Evolutionary conservation across 2,329 filamentous ascomycete genomes (phyloP).

Genomic region (Aspergillus eucalypticola): DNA sequence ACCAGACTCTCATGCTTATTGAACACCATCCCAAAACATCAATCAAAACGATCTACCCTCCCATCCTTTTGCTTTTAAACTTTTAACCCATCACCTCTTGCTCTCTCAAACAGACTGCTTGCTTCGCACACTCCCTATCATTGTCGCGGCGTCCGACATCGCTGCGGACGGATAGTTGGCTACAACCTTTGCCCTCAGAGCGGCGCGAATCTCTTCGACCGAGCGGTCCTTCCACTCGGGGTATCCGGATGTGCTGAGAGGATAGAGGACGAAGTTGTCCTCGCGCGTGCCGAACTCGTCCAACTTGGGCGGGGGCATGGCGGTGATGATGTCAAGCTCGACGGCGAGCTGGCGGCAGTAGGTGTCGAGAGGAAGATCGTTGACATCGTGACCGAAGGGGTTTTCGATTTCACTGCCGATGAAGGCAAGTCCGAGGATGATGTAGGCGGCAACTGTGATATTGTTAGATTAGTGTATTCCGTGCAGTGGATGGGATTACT

Average conservation of each 20-base stretch:
- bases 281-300: conserved; percentile 49
- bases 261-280: conserved; percentile 41
- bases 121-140: conserved; percentile 21
- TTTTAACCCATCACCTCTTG: neutral
- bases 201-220: conserved; percentile 49
- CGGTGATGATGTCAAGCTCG: conserved; percentile 73
- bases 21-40: conserved; percentile 8
- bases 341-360: conserved; percentile 74
- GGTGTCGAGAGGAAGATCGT: conserved; percentile 73
- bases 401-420: conserved; percentile 85
- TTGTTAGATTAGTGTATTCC: conserved; percentile 11
- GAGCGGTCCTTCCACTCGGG: conserved; percentile 52
- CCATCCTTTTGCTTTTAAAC: neutral
- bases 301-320: conserved; percentile 54
- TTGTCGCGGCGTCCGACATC: conserved; percentile 26
- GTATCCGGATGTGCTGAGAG: conserved; percentile 48
- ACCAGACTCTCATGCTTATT: conserved; percentile 30
- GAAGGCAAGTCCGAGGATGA: conserved; percentile 73
- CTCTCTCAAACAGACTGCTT: conserved; percentile 24
- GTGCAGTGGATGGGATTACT: conserved; percentile 2
- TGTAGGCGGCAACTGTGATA: conserved; percentile 64
- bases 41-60: conserved; percentile 11
- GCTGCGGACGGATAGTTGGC: conserved; percentile 20
- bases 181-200: conserved; percentile 41
- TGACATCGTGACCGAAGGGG: conserved; percentile 80